These are phyloP conservation scores for Ustilago sp. DNA, from an alignment of 1,284 basidiomycete species.

Conservation along the genomic window DNA sequence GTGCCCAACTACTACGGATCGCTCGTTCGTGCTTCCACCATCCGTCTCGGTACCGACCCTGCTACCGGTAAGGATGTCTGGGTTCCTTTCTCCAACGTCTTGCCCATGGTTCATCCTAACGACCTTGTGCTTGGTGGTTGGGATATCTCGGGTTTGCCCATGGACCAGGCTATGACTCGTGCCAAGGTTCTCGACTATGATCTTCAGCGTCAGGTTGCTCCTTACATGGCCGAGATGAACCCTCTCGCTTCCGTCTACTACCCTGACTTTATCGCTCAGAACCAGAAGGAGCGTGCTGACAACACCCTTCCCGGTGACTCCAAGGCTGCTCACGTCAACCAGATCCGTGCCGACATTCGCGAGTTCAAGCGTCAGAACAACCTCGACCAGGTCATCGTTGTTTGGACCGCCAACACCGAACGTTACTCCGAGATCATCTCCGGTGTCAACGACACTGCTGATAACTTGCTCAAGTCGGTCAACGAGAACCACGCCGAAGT, in stretches of 20 bases:
- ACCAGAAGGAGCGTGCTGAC: conserved; percentile 95
- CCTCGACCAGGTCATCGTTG: conserved; percentile 85
- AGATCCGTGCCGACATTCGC: conserved; percentile 91
- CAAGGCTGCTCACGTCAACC: conserved; percentile 91
- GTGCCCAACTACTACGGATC: conserved; percentile 86
- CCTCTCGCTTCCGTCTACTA: conserved; percentile 93
- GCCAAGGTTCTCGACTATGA: conserved; percentile 96
- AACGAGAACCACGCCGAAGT: conserved; percentile 88
- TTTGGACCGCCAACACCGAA: conserved; percentile 99
- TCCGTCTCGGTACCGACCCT: conserved; percentile 88
- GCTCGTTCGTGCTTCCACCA: conserved; percentile 91
- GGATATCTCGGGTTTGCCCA: conserved; percentile 88
- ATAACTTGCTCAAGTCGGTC: conserved; percentile 86
- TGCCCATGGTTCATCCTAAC: conserved; percentile 98
- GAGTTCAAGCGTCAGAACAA: conserved; percentile 87
- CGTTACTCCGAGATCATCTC: conserved; percentile 94
- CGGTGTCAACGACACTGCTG: conserved; percentile 94
- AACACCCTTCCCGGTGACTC: conserved; percentile 87
- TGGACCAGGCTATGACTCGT: conserved; percentile 94
- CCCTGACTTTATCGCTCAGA: conserved; percentile 82
- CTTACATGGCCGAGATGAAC: conserved; percentile 83
- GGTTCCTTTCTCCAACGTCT: conserved; percentile 90
- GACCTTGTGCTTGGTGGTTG: conserved; percentile 96
- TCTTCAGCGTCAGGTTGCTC: conserved; percentile 92
- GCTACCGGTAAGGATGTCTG: conserved; percentile 88